phyloP scores from a whole-genome alignment of 1,284 basidiomycete genomes.

The Rhizoctonia solani region DNA sequence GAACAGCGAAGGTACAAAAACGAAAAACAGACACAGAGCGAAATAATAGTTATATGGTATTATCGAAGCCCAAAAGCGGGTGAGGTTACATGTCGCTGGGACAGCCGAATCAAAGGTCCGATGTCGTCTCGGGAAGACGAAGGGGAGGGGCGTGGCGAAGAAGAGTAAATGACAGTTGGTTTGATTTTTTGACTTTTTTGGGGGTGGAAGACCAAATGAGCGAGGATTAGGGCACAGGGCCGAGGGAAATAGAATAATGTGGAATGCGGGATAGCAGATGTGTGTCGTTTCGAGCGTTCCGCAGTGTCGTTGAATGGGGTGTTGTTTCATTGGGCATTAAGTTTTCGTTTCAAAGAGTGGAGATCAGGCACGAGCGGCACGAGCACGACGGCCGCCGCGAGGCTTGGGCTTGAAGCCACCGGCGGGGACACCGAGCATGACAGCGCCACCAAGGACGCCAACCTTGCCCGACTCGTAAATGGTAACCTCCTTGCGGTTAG shows the following conservation, averaged over 20 bases:
- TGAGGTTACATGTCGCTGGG: conserved; percentile 31
- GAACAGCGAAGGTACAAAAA: conserved; percentile 33
- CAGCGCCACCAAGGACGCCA: conserved; percentile 39
- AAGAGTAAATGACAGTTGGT: conserved; percentile 4
- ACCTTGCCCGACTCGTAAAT: conserved; percentile 40
- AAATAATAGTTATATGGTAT: conserved; percentile 33
- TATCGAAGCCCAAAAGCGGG: conserved; percentile 9
- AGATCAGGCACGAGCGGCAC: conserved; percentile 17
- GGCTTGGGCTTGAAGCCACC: conserved; percentile 32
- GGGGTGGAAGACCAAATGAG: conserved; percentile 23
- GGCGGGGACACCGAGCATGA: conserved; percentile 39
- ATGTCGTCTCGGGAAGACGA: conserved; percentile 11
- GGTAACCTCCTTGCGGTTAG: conserved; percentile 35
- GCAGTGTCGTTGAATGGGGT: conserved; percentile 25
- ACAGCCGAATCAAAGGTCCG: conserved; percentile 30
- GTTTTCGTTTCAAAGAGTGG: conserved; percentile 22
- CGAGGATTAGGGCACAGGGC: conserved; percentile 23
- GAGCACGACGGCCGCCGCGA: conserved; percentile 28
- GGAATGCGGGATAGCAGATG: conserved; percentile 24
- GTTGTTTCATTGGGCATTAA: conserved; percentile 29
- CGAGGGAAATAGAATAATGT: conserved; percentile 17
- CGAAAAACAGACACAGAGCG: conserved; percentile 23
- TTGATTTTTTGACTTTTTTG: conserved; percentile 16
- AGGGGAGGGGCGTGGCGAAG: conserved; percentile 31
- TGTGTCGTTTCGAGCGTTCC: conserved; percentile 32